phyloP scores from a whole-genome alignment of 345 rosid species.

The Heritiera littoralis region DNA sequence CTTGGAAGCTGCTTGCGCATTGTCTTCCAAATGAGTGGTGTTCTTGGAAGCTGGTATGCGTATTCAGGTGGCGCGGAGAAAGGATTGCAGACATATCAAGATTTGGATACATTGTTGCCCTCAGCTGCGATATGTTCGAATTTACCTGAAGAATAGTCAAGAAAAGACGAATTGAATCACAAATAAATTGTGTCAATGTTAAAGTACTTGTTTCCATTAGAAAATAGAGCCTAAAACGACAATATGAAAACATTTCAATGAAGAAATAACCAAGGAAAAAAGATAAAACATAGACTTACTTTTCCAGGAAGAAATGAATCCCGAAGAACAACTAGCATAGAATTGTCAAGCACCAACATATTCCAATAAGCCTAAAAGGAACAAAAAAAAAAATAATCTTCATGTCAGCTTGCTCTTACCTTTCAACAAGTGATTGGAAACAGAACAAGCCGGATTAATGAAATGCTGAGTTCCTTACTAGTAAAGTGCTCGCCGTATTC shows the following conservation, averaged over 20 bases:
- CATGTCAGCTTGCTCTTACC: neutral
- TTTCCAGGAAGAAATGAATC: slow-evolving; percentile 52
- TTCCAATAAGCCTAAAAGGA: slow-evolving; percentile 47
- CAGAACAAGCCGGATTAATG: neutral
- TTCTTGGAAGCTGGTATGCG: slow-evolving; percentile 36
- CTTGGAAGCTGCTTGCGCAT: slow-evolving; percentile 29
- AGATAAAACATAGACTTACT: slow-evolving; percentile 34
- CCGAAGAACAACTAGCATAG: slow-evolving; percentile 68
- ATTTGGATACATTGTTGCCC: slow-evolving; percentile 18
- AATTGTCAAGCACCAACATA: slow-evolving; percentile 64
- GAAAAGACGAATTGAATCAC: neutral
- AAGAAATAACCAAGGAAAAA: neutral
- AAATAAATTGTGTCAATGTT: neutral
- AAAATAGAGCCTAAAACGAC: no score
- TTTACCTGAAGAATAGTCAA: slow-evolving; percentile 45
- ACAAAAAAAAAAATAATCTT: neutral
- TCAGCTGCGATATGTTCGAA: slow-evolving; percentile 45
- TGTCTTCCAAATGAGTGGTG: slow-evolving; percentile 11
- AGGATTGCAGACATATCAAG: slow-evolving; percentile 57
- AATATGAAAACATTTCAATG: neutral
- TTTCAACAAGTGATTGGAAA: neutral
- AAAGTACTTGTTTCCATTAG: no score
- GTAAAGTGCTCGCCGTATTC: slow-evolving; percentile 35
- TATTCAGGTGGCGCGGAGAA: slow-evolving; percentile 65
- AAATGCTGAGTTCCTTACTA: slow-evolving; percentile 37